Conservation (phyloP, 345 rosid genomes). For the Lepidium aucheri region DNA sequence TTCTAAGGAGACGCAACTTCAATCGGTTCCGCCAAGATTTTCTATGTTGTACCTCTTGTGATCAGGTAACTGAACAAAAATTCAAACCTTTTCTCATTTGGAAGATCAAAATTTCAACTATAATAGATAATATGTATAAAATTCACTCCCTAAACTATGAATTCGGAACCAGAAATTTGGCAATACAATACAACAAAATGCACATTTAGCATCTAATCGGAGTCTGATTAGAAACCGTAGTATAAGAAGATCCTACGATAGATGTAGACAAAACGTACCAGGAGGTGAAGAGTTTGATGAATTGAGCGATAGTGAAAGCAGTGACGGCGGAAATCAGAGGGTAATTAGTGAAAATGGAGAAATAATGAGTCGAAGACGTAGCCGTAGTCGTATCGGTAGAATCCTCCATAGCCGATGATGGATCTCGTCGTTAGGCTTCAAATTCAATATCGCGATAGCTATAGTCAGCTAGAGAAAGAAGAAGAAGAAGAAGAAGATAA, state of each 20-base stretch:
- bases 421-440: not conserved
- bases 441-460: not conserved
- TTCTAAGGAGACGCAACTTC: not conserved
- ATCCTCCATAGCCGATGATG: slow-evolving; percentile 27
- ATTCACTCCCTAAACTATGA: not conserved
- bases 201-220: not conserved
- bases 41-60: not conserved
- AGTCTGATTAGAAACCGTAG: not conserved
- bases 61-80: not conserved
- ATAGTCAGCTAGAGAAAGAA: not conserved
- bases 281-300: slow-evolving; percentile 61
- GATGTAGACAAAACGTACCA: slow-evolving; percentile 36
- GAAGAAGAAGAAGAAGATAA: not conserved
- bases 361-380: slow-evolving; percentile 28
- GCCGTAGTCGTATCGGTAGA: slow-evolving; percentile 14
- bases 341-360: slow-evolving; percentile 45
- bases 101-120: not conserved
- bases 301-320: slow-evolving; percentile 60
- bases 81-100: not conserved
- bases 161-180: not conserved
- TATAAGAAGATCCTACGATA: not conserved
- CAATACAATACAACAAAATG: not conserved
- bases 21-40: not conserved
- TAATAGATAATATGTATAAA: not conserved
- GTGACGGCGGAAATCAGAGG: slow-evolving; percentile 61